phyloP scores from a whole-genome alignment of 2,329 filamentous ascomycete species.

The Beauveria caledonica region DNA sequence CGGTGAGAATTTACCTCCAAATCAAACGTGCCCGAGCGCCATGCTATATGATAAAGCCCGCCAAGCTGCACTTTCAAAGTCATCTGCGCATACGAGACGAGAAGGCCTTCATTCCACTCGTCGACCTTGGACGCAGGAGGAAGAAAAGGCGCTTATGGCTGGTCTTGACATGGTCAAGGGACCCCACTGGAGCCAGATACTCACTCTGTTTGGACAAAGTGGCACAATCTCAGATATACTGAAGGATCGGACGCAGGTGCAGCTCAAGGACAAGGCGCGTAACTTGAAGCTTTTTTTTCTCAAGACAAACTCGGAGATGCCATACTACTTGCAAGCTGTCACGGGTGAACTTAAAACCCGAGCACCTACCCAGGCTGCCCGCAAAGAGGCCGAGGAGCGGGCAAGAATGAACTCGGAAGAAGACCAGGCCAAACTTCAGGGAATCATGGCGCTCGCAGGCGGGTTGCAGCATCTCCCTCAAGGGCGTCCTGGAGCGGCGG shows the following conservation, averaged over 20 bases:
- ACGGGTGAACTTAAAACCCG: conserved; percentile 85
- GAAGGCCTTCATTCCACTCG: conserved; percentile 55
- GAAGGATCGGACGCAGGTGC: conserved; percentile 83
- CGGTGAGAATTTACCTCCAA: conserved; percentile 41
- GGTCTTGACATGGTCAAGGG: conserved; percentile 84
- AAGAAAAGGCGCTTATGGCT: conserved; percentile 84
- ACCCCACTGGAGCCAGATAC: conserved; percentile 87
- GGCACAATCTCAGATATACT: conserved; percentile 75
- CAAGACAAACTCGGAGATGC: conserved; percentile 86
- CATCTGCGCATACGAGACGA: conserved; percentile 44
- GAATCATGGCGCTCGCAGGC: conserved; percentile 48
- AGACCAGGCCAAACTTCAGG: conserved; percentile 51
- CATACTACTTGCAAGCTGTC: conserved; percentile 77
- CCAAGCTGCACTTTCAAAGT: conserved; percentile 50
- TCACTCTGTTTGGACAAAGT: conserved; percentile 70
- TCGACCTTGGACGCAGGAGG: conserved; percentile 79
- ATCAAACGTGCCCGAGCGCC: conserved; percentile 47
- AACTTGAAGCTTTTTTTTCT: conserved; percentile 88
- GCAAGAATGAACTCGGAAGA: conserved; percentile 51
- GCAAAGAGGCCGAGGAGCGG: conserved; percentile 59
- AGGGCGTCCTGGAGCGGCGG: conserved; percentile 19
- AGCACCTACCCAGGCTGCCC: conserved; percentile 64
- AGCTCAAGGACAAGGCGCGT: conserved; percentile 84
- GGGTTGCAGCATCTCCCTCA: conserved; percentile 39
- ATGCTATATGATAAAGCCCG: conserved; percentile 51